Conservation (phyloP, 139 green algal genomes). For the Tetraselmis chui region DNA sequence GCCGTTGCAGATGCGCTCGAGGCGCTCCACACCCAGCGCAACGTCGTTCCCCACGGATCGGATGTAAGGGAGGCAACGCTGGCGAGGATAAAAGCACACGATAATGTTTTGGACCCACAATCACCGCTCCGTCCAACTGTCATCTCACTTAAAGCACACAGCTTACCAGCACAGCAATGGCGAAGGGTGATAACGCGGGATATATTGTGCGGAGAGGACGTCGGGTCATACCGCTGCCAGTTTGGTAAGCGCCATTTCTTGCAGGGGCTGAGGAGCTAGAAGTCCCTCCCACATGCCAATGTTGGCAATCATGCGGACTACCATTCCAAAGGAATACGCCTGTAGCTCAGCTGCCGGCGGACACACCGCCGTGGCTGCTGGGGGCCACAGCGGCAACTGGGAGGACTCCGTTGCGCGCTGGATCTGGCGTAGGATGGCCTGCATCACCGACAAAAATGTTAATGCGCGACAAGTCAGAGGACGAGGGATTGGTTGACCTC, state of each 20-base stretch:
- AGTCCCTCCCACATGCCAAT: background rate
- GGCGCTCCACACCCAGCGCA: background rate
- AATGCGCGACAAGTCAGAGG: too few relatives aligned
- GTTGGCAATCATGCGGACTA: background rate
- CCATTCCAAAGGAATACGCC: background rate
- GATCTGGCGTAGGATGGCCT: background rate
- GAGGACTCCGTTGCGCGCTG: background rate
- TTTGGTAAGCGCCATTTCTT: background rate
- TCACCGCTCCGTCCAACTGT: too few relatives aligned
- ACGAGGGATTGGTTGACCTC: too few relatives aligned
- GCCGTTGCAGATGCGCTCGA: background rate
- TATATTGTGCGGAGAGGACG: too few relatives aligned
- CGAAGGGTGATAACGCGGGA: too few relatives aligned
- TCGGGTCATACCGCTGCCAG: background rate
- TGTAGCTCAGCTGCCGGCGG: background rate
- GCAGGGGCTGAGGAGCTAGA: background rate
- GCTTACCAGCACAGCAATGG: too few relatives aligned
- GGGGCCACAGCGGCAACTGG: background rate
- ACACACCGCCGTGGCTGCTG: background rate
- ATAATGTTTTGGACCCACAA: too few relatives aligned
- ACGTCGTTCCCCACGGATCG: background rate
- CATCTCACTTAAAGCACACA: too few relatives aligned
- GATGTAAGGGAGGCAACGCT: background rate
- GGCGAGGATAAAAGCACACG: too few relatives aligned
- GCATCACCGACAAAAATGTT: too few relatives aligned